Evolutionary conservation across 2,329 filamentous ascomycete genomes (phyloP).

Genomic region (Fusarium bactridioides): DNA sequence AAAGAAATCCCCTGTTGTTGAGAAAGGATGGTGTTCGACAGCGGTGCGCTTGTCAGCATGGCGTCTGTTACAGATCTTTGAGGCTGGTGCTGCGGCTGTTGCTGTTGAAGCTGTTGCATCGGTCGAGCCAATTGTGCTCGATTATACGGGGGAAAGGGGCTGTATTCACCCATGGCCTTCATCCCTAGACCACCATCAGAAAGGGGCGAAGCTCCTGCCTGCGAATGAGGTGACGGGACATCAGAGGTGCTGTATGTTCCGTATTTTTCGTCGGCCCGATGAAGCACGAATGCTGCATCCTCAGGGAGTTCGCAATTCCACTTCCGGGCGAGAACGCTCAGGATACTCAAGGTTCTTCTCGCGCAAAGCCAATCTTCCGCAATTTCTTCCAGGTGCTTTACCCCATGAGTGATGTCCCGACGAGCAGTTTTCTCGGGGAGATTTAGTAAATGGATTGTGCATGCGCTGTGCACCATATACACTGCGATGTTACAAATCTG

Average conservation of each 20-base stretch:
- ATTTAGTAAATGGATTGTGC: conserved; percentile 93
- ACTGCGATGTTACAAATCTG: conserved; percentile 97
- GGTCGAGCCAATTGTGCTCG: conserved; percentile 40
- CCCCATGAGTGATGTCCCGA: conserved; percentile 87
- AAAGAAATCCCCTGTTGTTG: conserved; percentile 33
- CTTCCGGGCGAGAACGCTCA: conserved; percentile 85
- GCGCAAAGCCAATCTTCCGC: conserved; percentile 94
- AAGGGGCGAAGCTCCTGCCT: conserved; percentile 44
- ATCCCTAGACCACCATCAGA: conserved; percentile 41
- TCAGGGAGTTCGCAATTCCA: conserved; percentile 89
- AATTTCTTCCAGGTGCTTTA: conserved; percentile 94
- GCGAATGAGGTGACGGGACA: conserved; percentile 61
- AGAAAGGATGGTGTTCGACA: conserved; percentile 11
- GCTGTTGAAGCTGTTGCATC: conserved; percentile 24
- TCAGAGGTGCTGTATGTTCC: conserved; percentile 73
- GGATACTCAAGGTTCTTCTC: conserved; percentile 81
- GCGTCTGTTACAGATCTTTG: conserved; percentile 17
- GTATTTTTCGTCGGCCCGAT: conserved; percentile 81
- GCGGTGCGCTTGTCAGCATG: conserved; percentile 23
- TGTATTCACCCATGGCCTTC: conserved; percentile 44
- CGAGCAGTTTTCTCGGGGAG: conserved; percentile 90
- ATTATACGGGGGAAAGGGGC: conserved; percentile 46
- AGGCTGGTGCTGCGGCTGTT: conserved; percentile 14
- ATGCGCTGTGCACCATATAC: conserved; percentile 94
- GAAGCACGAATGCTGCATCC: conserved; percentile 79